Evolutionary conservation across 1,284 basidiomycete species (phyloP).

Genomic region (Malassezia sp.): DNA sequence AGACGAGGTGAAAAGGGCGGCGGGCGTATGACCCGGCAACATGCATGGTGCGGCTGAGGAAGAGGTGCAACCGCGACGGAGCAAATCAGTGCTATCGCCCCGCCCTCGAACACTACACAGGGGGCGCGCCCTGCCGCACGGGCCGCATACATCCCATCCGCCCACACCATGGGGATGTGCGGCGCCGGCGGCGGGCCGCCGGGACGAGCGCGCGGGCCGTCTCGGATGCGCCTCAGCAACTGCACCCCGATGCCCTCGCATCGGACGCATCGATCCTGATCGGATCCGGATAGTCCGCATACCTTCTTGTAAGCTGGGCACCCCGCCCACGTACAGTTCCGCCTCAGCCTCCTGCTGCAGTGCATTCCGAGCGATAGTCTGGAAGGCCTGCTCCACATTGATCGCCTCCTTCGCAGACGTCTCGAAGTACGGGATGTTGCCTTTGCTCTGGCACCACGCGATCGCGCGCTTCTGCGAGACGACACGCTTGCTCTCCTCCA

Average conservation of each 20-base stretch:
- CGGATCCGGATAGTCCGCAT: slow-evolving; percentile 96
- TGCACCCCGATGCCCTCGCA: slow-evolving; percentile 19
- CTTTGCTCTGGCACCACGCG: slow-evolving; percentile 99
- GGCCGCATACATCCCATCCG: too few species aligned
- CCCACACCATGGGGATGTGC: too few species aligned
- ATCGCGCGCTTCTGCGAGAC: slow-evolving; percentile 99
- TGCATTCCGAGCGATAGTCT: slow-evolving; percentile 96
- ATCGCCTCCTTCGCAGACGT: slow-evolving; percentile 99
- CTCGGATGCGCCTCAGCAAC: slow-evolving; percentile 30
- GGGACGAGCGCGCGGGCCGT: too few species aligned
- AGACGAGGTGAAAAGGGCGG: slow-evolving; percentile 36
- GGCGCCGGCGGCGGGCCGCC: too few species aligned
- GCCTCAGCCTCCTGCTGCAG: slow-evolving; percentile 92
- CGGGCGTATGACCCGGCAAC: slow-evolving; percentile 27
- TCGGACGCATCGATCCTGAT: slow-evolving; percentile 91
- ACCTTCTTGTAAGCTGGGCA: too few species aligned
- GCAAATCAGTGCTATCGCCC: too few species aligned
- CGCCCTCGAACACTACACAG: too few species aligned
- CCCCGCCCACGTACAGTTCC: slow-evolving; percentile 88
- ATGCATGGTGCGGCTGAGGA: too few species aligned
- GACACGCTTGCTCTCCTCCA: slow-evolving; percentile 96
- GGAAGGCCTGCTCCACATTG: slow-evolving; percentile 99
- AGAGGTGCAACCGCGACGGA: too few species aligned
- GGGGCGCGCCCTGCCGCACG: too few species aligned
- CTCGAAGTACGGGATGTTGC: slow-evolving; percentile 99